Conservation (phyloP, 108 stramenopile genomes). For the Aurantiochytrium sp. region DNA sequence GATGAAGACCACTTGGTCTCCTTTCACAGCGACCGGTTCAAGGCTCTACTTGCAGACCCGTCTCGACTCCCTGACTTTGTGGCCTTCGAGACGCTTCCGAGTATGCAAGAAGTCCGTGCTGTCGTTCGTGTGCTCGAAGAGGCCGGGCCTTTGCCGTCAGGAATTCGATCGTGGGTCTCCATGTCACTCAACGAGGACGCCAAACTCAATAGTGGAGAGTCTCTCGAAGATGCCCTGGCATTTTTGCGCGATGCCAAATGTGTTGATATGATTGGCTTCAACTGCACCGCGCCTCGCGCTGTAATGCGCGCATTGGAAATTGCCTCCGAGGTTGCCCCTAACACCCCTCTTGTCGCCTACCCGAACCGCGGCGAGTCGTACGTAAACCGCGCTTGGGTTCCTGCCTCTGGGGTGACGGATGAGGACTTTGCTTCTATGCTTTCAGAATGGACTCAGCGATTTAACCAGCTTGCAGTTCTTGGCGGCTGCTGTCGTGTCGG, state of each 20-base stretch:
- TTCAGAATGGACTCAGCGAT: background rate
- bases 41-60: background rate
- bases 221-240: background rate
- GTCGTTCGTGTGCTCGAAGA: background rate
- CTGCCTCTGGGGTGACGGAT: background rate
- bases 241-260: background rate
- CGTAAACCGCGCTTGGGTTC: background rate
- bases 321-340: background rate
- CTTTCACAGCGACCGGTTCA: background rate
- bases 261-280: background rate
- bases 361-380: background rate
- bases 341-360: background rate
- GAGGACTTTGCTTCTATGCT: background rate
- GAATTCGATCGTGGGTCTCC: background rate
- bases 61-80: background rate
- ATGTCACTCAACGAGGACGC: background rate
- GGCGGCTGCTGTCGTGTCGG: conserved; percentile 5
- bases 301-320: background rate
- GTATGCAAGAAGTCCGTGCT: background rate
- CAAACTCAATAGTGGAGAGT: background rate
- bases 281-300: background rate
- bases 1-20: background rate
- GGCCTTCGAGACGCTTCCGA: background rate
- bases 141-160: background rate
- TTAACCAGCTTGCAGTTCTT: background rate